These are phyloP conservation scores for Lasiosphaeria ovina DNA, from an alignment of 495 filamentous ascomycete species.

Conservation along the genomic window DNA sequence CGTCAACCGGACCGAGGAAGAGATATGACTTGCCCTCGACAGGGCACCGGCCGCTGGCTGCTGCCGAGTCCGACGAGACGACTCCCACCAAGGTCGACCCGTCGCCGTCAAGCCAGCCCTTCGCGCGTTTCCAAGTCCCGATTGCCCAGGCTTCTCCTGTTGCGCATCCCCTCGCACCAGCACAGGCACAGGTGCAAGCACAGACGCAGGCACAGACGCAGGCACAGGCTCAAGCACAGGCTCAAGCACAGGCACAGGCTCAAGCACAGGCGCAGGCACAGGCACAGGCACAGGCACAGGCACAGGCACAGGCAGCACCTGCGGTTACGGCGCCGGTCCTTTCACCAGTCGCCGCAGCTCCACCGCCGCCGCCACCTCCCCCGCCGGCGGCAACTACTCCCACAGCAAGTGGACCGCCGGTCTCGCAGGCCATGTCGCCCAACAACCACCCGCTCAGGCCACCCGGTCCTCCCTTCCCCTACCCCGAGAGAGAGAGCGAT, in stretches of 20 bases:
- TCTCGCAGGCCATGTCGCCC: conserved; percentile 41
- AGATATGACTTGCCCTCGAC: conserved; percentile 51
- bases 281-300: too few species aligned
- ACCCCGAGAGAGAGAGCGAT: conserved; percentile 32
- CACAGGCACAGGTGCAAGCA: background rate
- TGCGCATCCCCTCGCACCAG: conserved; percentile 23
- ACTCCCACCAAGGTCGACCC: conserved; percentile 47
- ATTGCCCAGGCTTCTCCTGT: conserved; percentile 35
- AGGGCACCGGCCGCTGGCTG: conserved; percentile 56
- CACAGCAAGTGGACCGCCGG: conserved; percentile 18
- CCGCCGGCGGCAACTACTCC: conserved; percentile 5
- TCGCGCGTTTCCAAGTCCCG: conserved; percentile 43
- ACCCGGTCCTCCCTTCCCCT: conserved; percentile 32
- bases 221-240: too few species aligned
- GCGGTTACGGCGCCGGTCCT: conserved; percentile 19
- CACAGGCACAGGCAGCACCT: too few species aligned
- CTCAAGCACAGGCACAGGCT: too few species aligned
- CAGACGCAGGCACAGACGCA: too few species aligned
- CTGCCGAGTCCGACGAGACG: conserved; percentile 54
- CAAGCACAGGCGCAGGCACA: too few species aligned
- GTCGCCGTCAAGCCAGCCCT: conserved; percentile 28
- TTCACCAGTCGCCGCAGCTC: background rate
- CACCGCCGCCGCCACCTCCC: conserved; percentile 5
- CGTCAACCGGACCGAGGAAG: conserved; percentile 50
- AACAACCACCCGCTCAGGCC: conserved; percentile 36